Evolutionary conservation across 2,329 filamentous ascomycete species (phyloP), one percentile per base, ranked within the genome.

Genomic region (Thyridium curvatum): DNA sequence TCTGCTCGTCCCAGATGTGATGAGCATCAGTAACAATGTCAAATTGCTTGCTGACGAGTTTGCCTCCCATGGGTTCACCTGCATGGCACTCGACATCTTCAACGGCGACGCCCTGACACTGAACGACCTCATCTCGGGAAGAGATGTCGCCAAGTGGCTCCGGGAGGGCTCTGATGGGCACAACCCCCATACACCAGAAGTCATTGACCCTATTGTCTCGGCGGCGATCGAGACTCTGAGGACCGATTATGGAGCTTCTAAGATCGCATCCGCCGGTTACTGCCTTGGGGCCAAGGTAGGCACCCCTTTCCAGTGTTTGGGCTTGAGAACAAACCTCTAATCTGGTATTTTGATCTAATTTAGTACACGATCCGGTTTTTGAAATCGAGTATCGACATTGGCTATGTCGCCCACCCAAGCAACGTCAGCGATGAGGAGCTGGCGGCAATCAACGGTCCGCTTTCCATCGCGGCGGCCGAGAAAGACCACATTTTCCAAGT

Each of bases 361-460:
- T 39, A 82, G 74, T 89, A 84, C 58, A 76, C 86, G 18, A 71
- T 73, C 38, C 78, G 88, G 31, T 84, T 82, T 66, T 72, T 72
- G 65, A 69, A 71, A 40, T 54, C 69, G 40, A 77, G 78, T 45
- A 69, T 91, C 47, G 71, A 86, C 39, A 84, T 74, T 38, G 86
- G 83, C 30, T 91, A 73, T 61, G 63, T 77, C 15, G 87, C 86
- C 2, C 86, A 93, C 60, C 86, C 86, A 1, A 84, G 78, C 18
- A 89, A 89, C 49, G 76, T 91, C 21, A 68, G 76, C 6, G 66
- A 77, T 43, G 74, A 77, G 3, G 83, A 88, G 60, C 72, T 87
- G 35, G 64, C 65, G n/a, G 74, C 69, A 34, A 80, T 87, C 50
- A 66, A 68, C 16, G 79, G 76, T 0, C 84, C 84, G 1, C 61